Evolutionary conservation across 2,329 filamentous ascomycete genomes (phyloP).

Genomic region (Ophiostoma sp.): DNA sequence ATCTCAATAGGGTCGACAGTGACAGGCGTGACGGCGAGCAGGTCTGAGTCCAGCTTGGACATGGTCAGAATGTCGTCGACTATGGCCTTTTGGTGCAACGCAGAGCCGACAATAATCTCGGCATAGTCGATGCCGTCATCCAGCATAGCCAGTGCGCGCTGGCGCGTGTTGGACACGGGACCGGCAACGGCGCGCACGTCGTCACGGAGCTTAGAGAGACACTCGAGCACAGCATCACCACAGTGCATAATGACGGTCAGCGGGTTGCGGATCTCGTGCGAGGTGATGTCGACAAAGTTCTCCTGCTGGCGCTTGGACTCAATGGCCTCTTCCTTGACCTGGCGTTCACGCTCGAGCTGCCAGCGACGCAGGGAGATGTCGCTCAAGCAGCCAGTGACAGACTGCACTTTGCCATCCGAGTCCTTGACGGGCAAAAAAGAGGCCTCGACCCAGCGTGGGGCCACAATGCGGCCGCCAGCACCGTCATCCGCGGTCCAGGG

Average conservation of each 20-base stretch:
- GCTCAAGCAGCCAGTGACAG: constrained; percentile 51
- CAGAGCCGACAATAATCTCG: constrained; percentile 75
- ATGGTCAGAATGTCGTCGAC: constrained; percentile 74
- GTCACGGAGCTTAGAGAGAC: constrained; percentile 47
- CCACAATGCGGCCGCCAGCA: constrained; percentile 44
- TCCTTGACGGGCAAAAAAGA: constrained; percentile 53
- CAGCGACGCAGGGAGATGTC: constrained; percentile 53
- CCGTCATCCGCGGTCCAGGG: constrained; percentile 49
- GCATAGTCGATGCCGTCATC: constrained; percentile 68
- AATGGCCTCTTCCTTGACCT: constrained; percentile 56
- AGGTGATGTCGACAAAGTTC: constrained; percentile 76
- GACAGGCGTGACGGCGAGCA: constrained; percentile 70
- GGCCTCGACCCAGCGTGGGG: constrained; percentile 51
- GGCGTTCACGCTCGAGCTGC: constrained; percentile 52
- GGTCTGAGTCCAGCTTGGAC: constrained; percentile 73
- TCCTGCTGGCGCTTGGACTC: constrained; percentile 69
- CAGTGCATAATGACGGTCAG: constrained; percentile 73
- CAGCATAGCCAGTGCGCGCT: constrained; percentile 47
- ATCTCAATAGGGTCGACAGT: constrained; percentile 67
- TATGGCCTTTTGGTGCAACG: constrained; percentile 77
- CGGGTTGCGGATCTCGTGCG: constrained; percentile 73
- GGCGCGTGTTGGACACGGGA: constrained; percentile 29
- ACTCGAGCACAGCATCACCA: constrained; percentile 66
- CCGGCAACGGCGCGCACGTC: neutral
- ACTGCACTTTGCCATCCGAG: constrained; percentile 48